These are phyloP conservation scores for Aspergillus baeticus DNA, from an alignment of 495 filamentous ascomycete genomes.

Conservation along the genomic window DNA sequence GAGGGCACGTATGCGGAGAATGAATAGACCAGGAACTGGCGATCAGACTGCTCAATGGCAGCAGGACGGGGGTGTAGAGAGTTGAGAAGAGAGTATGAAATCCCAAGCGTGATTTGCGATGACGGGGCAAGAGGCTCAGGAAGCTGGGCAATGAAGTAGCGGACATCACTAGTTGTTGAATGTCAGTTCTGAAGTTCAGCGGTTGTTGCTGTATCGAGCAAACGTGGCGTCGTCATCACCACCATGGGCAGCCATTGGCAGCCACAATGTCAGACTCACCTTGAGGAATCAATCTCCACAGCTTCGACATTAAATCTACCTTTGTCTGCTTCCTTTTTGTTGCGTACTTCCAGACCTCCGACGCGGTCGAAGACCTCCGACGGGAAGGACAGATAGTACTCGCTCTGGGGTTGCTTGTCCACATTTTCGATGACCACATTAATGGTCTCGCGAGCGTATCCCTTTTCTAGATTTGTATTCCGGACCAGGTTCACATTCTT, in stretches of 20 bases:
- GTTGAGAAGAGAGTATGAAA: constrained; percentile 76
- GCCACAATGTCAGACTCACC: constrained; percentile 26
- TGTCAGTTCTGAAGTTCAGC: neutral
- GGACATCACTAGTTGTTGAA: constrained; percentile 56
- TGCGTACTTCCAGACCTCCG: constrained; percentile 84
- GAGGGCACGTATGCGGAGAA: constrained; percentile 82
- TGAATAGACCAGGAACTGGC: constrained; percentile 80
- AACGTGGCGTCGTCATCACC: constrained; percentile 19
- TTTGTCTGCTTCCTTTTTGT: constrained; percentile 74
- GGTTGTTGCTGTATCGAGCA: constrained; percentile 10
- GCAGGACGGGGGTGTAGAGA: constrained; percentile 77
- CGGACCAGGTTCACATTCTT: constrained; percentile 90
- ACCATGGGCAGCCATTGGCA: constrained; percentile 23
- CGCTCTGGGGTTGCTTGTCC: constrained; percentile 69
- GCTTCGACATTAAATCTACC: constrained; percentile 66
- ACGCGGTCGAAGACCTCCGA: constrained; percentile 68
- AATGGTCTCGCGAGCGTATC: constrained; percentile 82
- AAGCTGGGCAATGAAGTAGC: constrained; percentile 83
- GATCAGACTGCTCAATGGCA: constrained; percentile 72
- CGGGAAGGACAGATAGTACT: constrained; percentile 88
- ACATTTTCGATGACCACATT: constrained; percentile 94
- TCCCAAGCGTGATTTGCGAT: constrained; percentile 78
- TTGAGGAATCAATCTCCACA: constrained; percentile 38
- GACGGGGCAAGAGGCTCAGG: constrained; percentile 70
- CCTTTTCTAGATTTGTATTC: constrained; percentile 87